Conservation (phyloP, 164 flowering plant genomes). For the Sedum album region DNA sequence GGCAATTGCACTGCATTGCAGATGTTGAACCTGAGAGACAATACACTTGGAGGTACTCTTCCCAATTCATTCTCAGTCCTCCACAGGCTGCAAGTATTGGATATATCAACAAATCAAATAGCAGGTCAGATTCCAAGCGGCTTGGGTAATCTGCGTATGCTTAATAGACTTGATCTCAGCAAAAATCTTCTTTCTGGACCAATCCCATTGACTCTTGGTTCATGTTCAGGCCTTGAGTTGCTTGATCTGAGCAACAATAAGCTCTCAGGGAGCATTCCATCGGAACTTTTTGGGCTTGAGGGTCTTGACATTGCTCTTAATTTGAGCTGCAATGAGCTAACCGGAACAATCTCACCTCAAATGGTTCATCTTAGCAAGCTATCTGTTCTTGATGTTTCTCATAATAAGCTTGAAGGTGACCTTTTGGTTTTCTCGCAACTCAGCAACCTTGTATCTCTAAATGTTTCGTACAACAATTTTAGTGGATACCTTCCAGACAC, state of each 20-base stretch:
- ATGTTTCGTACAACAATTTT: constrained; percentile 16
- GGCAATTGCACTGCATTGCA: constrained; percentile 47
- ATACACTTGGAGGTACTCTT: constrained; percentile 46
- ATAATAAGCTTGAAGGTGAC: constrained; percentile 15
- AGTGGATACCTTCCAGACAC: constrained; percentile 13
- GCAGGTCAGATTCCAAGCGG: constrained; percentile 39
- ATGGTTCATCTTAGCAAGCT: constrained; percentile 37
- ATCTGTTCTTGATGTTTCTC: constrained; percentile 11
- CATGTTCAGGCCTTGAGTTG: constrained; percentile 32
- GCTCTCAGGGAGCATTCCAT: constrained; percentile 36
- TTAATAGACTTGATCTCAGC: constrained; percentile 31
- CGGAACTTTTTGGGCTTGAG: constrained; percentile 24
- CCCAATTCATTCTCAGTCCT: constrained; percentile 56
- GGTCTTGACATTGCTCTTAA: constrained; percentile 44
- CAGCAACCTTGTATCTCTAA: constrained; percentile 10
- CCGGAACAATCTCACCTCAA: constrained; percentile 34
- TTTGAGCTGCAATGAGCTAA: constrained; percentile 35
- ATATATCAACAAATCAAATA: constrained; percentile 46
- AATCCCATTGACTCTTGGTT: constrained; percentile 33
- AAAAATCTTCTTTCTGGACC: constrained; percentile 35
- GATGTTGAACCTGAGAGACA: constrained; percentile 56
- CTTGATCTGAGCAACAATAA: constrained; percentile 46
- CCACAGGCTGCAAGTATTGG: constrained; percentile 50
- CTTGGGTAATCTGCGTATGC: constrained; percentile 27
- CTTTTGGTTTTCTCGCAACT: constrained; percentile 10